phyloP scores from a whole-genome alignment of 2,329 filamentous ascomycete genomes.

The Knufia fluminis region DNA sequence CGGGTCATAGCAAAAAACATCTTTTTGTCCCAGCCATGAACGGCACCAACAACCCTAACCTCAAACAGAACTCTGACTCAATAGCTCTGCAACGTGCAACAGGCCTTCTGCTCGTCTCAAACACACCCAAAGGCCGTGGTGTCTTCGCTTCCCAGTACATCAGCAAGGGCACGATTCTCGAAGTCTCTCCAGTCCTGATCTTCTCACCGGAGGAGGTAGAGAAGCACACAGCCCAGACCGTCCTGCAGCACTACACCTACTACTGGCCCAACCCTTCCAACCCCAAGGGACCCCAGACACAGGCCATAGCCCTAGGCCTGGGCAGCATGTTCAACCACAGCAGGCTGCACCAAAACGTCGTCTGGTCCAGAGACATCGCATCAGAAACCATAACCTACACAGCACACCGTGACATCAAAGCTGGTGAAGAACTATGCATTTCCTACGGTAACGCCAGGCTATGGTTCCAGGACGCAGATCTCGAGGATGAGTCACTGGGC shows the following conservation, averaged over 20 bases:
- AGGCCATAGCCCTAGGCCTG: conserved; percentile 45
- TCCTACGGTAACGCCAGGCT: conserved; percentile 23
- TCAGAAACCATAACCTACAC: conserved; percentile 38
- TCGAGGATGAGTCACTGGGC: background rate
- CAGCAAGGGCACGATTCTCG: conserved; percentile 20
- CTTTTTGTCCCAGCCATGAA: too few relatives aligned
- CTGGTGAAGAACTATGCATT: conserved; percentile 45
- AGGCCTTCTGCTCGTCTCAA: conserved; percentile 20
- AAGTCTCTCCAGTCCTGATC: conserved; percentile 30
- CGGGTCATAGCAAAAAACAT: too few relatives aligned
- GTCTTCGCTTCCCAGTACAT: conserved; percentile 24
- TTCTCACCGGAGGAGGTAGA: conserved; percentile 37
- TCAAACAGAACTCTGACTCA: too few relatives aligned
- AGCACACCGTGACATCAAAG: conserved; percentile 37
- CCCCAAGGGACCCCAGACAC: conserved; percentile 28
- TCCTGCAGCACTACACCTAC: conserved; percentile 47
- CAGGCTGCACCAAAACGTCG: conserved; percentile 40
- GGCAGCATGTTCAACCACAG: conserved; percentile 50
- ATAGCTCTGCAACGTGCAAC: too few relatives aligned
- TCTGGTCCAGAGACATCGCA: conserved; percentile 40
- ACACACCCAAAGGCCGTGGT: conserved; percentile 24
- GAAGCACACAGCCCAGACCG: conserved; percentile 38
- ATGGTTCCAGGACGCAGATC: conserved; percentile 25
- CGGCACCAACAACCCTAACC: too few relatives aligned
- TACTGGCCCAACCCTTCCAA: conserved; percentile 24